Conservation (phyloP, 1,284 basidiomycete genomes). For the Termitomyces sp. region DNA sequence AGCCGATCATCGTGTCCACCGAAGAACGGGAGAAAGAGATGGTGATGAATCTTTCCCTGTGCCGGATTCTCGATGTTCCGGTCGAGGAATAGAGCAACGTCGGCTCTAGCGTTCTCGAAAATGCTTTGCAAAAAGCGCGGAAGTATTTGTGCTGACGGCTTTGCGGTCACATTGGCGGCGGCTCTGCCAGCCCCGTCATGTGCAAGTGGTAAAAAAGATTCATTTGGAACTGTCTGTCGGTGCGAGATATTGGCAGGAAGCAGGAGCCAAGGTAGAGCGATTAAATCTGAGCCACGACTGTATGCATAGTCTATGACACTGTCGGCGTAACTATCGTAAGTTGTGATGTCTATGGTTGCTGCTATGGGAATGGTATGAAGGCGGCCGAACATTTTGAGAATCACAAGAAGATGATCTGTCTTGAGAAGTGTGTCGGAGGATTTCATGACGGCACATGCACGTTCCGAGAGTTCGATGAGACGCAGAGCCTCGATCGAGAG, state of each 20-base stretch:
- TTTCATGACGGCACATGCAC: slow-evolving; percentile 68
- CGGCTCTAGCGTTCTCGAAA: slow-evolving; percentile 63
- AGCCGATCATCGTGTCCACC: slow-evolving; percentile 92
- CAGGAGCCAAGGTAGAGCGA: slow-evolving; percentile 80
- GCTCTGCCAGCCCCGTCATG: background rate
- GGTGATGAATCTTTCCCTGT: slow-evolving; percentile 38
- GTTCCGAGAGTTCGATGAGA: slow-evolving; percentile 86
- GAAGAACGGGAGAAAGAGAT: slow-evolving; percentile 88
- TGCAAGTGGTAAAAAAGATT: background rate
- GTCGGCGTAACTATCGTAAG: slow-evolving; percentile 63
- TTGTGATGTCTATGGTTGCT: slow-evolving; percentile 61
- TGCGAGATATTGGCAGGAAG: slow-evolving; percentile 15
- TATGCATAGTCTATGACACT: slow-evolving; percentile 66
- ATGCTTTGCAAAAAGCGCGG: slow-evolving; percentile 81
- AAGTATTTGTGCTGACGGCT: slow-evolving; percentile 28
- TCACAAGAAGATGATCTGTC: slow-evolving; percentile 79
- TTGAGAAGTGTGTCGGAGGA: slow-evolving; percentile 38
- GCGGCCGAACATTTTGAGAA: slow-evolving; percentile 82
- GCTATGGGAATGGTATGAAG: slow-evolving; percentile 69
- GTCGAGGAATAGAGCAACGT: slow-evolving; percentile 81
- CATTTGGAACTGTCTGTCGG: background rate
- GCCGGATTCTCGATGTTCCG: slow-evolving; percentile 29
- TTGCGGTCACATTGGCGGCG: background rate
- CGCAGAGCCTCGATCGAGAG: slow-evolving; percentile 64
- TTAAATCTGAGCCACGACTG: slow-evolving; percentile 62